Base-by-base conservation (phyloP, 2,329 filamentous ascomycete genomes). In the Botrytis deweyae region DNA sequence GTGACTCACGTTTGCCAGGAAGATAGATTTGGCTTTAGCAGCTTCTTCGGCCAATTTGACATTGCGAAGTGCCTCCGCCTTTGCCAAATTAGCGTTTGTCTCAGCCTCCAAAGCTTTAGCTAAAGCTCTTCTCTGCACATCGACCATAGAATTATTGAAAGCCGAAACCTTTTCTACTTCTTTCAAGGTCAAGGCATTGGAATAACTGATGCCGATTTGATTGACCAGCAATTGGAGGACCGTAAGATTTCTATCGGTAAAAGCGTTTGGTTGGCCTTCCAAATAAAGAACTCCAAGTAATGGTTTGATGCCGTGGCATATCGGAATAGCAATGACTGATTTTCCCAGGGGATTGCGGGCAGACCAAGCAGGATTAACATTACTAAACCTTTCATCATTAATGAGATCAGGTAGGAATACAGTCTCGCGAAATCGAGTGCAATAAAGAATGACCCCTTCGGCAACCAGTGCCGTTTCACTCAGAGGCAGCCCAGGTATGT, bases 1-100 rank as follows among this genome's bases (percentile, higher is more conserved):
- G 82, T 95, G 93, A 3, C 91, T 94, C 77, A 95, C 93, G 76
- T 93, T 93, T 59, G 91, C 91, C 63, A 93, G 84, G 83, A 95
- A 95, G 73, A 95, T 93, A 3, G 90, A 92, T 81, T 95, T 95
- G 58, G 92, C 93, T 82, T 92, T 93, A 36, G 92, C 92, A 18
- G 93, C 93, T 81, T 95, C 93, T 80, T 95, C 92, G 25, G 93
- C 93, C 58, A 95, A 87, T 82, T 93, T 91, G 80, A 95, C 92
- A 81, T 93, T 94, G 75, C 91, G 88, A 80, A 93, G 90, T 12
- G 93, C 93, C 80, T 93, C 89, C 0, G 91, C 89, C 81, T 95
- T 92, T 1, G 93, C 93, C 70, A 88, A 84, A 81, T 93, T 94
- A 16, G 93, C 92, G 81, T 94, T 94, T 75, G 87, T 87, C 81